Evolutionary conservation across 352 stramenopile genomes (phyloP).

Genomic region (Thraustochytrium striatum): DNA sequence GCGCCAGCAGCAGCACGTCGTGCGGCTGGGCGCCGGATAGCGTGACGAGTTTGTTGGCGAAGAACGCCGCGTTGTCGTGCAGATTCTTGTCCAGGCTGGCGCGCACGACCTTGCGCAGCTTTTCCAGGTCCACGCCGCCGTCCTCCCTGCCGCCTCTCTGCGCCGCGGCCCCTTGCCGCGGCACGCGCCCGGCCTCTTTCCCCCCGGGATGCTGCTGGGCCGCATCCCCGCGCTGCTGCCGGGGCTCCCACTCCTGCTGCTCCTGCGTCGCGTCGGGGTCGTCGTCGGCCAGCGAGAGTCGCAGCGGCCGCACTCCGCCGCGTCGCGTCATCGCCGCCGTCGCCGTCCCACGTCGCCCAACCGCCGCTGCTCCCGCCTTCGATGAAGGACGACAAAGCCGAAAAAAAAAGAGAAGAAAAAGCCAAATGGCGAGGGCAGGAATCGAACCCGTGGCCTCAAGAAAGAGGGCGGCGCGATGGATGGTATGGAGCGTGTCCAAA

Average conservation of each 20-base stretch:
- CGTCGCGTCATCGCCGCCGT: background rate
- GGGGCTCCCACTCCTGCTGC: too few species aligned
- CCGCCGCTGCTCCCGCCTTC: background rate
- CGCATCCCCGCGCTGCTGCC: too few species aligned
- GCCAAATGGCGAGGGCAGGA: too few species aligned
- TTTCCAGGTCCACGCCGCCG: background rate
- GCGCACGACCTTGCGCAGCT: background rate
- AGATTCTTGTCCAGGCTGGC: slow-evolving; percentile 9
- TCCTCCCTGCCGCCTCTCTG: background rate
- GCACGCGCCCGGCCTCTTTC: background rate
- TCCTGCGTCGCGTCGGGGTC: too few species aligned
- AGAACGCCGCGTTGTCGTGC: slow-evolving; percentile 47
- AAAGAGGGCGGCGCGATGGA: too few species aligned
- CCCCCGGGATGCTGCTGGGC: too few species aligned
- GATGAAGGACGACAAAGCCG: too few species aligned
- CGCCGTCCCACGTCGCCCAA: too few species aligned
- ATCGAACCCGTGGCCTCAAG: too few species aligned
- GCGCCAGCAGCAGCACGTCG: slow-evolving; percentile 70
- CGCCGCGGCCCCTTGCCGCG: too few species aligned
- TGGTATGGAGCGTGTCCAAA: too few species aligned
- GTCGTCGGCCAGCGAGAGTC: background rate
- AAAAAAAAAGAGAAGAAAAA: too few species aligned
- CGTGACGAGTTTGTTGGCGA: slow-evolving; percentile 59
- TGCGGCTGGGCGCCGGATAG: slow-evolving; percentile 33
- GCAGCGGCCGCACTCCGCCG: slow-evolving; percentile 1